phyloP scores from a whole-genome alignment of 768 basidiomycete genomes.

The Tricholoma sp. region DNA sequence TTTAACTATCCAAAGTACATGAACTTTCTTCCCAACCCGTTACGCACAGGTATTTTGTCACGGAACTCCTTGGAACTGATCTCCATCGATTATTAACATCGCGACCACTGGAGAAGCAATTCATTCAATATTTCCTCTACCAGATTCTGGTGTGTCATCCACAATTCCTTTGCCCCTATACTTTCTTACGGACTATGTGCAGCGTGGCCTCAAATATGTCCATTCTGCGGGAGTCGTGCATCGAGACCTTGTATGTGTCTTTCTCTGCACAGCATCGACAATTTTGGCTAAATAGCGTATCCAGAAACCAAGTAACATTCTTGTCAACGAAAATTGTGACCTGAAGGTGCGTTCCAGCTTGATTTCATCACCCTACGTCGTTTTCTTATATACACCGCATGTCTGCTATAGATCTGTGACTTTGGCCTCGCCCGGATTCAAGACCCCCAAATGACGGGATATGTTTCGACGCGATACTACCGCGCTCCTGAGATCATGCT shows the following conservation, averaged over 20 bases:
- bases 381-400: slow-evolving; percentile 6
- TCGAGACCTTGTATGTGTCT: slow-evolving; percentile 73
- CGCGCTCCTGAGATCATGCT: slow-evolving; percentile 99
- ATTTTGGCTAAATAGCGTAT: slow-evolving; percentile 1
- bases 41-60: slow-evolving; percentile 86
- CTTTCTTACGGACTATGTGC: background rate
- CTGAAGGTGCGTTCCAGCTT: slow-evolving; percentile 60
- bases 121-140: slow-evolving; percentile 99
- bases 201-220: slow-evolving; percentile 99
- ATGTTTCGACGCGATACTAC: slow-evolving; percentile 98
- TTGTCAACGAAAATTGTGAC: slow-evolving; percentile 99
- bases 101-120: slow-evolving; percentile 97
- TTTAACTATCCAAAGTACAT: slow-evolving; percentile 9
- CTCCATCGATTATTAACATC: slow-evolving; percentile 95
- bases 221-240: slow-evolving; percentile 99
- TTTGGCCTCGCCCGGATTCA: slow-evolving; percentile 98
- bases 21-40: slow-evolving; percentile 3
- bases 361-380: slow-evolving; percentile 1
- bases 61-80: slow-evolving; percentile 96
- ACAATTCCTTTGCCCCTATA: slow-evolving; percentile 3
- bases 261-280: background rate
- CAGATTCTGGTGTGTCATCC: slow-evolving; percentile 78
- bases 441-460: slow-evolving; percentile 99
- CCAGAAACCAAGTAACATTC: slow-evolving; percentile 98
- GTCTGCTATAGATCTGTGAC: slow-evolving; percentile 79